Evolutionary conservation across 257 asterid species (phyloP), one percentile per base, ranked within the genome.

Genomic region (Salvia miltiorrhiza): DNA sequence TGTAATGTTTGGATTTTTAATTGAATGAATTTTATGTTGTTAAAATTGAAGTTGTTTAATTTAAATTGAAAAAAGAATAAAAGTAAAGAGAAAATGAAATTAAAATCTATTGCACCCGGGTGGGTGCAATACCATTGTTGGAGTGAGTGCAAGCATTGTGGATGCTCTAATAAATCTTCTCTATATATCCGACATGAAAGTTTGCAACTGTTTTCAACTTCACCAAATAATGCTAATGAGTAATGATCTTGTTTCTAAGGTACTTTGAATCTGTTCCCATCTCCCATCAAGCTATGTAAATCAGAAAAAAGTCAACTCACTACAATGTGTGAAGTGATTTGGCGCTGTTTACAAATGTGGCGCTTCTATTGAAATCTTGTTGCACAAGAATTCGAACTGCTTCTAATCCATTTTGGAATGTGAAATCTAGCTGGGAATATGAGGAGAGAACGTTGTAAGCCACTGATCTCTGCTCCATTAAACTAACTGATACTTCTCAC

Each of bases 281-380:
- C 21, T 30, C 2, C 3, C 35, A 30, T 30, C 35, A 30, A 1
- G 4, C 4, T 30, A 30, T 4, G 2, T 30, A 30, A 1, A 53
- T 39, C 10, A 55, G 14, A 5, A 13, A 21, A 32, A 23, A 3
- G 32, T 40, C 40, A 20, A 3, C 39, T 12, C 37, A 28, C 74
- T 71, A 76, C 8, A 26, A 14, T 17, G 75, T 53, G 62, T 48
- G 14, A 47, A 76, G 62, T 23, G 72, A 58, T 69, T 87, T 89
- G 52, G 86, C 79, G 69, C 80, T 87, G 79, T 93, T 90, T 30
- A 88, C 97, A 70, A 85, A 90, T 17, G 95, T 90, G 7, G 98
- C 96, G 21, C 97, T 88, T 84, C 67, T 87, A 72, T 90, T 59
- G 37, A 93, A 83, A 41, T 86, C 86, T 43, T 88, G 85, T 35